phyloP scores from a whole-genome alignment of 2,329 filamentous ascomycete species.

The Pseudogymnoascus sp. region DNA sequence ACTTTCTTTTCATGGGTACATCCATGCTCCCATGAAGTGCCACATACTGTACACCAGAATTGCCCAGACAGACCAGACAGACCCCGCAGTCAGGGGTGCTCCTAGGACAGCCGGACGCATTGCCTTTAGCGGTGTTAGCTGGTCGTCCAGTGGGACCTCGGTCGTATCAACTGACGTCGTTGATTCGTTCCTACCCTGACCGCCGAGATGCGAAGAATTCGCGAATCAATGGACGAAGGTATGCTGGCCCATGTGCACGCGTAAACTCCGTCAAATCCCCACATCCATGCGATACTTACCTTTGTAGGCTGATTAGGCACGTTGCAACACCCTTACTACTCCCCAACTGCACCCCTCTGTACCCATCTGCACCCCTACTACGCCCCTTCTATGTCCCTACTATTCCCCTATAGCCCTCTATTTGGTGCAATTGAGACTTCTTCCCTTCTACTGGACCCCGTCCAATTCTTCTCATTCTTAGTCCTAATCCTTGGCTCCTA shows the following conservation, averaged over 20 bases:
- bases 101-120: not conserved
- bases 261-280: not conserved
- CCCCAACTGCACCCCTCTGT: too few relatives aligned
- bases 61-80: not conserved
- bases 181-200: not conserved
- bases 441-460: not conserved
- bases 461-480: not conserved
- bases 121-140: not conserved
- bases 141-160: not conserved
- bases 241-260: slow-evolving; percentile 1
- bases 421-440: not conserved
- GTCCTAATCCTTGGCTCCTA: not conserved
- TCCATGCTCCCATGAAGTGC: not conserved
- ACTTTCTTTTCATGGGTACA: not conserved
- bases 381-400: not conserved
- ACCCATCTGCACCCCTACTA: not conserved
- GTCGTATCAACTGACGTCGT: not conserved
- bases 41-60: not conserved
- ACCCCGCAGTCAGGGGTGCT: not conserved
- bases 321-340: not conserved
- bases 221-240: slow-evolving; percentile 3
- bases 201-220: not conserved
- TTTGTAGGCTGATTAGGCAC: slow-evolving; percentile 2
- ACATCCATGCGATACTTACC: not conserved
- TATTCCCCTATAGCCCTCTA: not conserved